A percentile compares a stretch with the other conserved stretches of the same genome.
phyloP scores from a whole-genome alignment of 768 basidiomycete genomes.

The Suillus subluteus region DNA sequence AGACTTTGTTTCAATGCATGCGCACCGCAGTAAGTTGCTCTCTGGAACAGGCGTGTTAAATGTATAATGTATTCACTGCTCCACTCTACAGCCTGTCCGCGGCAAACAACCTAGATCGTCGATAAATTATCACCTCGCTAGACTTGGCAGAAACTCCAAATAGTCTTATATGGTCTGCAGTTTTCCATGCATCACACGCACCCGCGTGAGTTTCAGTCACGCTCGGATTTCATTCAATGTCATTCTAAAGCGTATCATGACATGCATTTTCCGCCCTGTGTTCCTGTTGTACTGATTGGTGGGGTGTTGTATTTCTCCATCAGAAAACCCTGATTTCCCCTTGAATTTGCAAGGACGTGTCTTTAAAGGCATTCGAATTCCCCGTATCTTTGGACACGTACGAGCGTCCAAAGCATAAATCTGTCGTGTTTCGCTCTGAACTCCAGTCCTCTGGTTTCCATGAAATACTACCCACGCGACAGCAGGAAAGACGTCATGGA shows the following conservation, averaged over 20 bases:
- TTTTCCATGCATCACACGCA: not conserved
- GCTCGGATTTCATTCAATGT: not conserved
- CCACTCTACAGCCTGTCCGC: conserved; percentile 56
- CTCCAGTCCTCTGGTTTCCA: conserved; percentile 48
- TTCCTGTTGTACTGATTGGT: not conserved
- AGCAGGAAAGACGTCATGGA: conserved; percentile 42
- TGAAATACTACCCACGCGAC: conserved; percentile 38
- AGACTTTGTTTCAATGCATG: conserved; percentile 80
- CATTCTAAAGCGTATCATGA: not conserved
- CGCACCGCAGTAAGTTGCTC: conserved; percentile 67
- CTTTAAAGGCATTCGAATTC: conserved; percentile 49
- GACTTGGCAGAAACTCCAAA: conserved; percentile 75
- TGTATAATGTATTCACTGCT: conserved; percentile 10
- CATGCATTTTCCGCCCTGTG: not conserved
- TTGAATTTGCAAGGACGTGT: conserved; percentile 27
- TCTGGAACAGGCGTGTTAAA: conserved; percentile 1
- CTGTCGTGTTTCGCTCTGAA: conserved; percentile 39
- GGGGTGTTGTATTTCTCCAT: not conserved
- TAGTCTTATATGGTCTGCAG: conserved; percentile 38
- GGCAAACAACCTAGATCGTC: conserved; percentile 72
- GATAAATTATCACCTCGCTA: conserved; percentile 90
- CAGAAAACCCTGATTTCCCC: conserved; percentile 36
- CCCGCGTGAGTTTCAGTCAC: not conserved
- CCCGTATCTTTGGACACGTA: conserved; percentile 45
- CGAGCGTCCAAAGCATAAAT: conserved; percentile 54